phyloP scores from a whole-genome alignment of 768 basidiomycete genomes.

The Boletus rubescentipes region DNA sequence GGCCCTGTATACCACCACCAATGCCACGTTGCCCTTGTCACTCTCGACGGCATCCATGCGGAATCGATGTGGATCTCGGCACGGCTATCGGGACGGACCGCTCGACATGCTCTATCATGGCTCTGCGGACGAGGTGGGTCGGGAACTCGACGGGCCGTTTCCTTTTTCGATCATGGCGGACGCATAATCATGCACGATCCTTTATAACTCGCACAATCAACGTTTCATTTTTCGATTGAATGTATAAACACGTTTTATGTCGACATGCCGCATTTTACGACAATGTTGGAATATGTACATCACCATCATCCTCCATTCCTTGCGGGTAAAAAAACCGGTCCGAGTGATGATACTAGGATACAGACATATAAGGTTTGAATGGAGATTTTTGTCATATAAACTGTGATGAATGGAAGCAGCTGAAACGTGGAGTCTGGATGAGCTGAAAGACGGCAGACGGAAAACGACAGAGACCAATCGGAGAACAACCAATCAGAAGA shows the following conservation, averaged over 20 bases:
- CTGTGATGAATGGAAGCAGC: constrained; percentile 12
- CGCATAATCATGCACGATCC: background rate
- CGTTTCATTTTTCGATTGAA: background rate
- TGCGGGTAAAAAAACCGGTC: constrained; percentile 22
- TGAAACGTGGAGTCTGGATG: background rate
- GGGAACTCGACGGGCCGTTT: constrained; percentile 3
- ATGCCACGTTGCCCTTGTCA: background rate
- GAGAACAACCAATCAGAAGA: constrained; percentile 17
- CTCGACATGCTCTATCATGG: constrained; percentile 3
- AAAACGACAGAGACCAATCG: background rate
- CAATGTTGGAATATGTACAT: constrained; percentile 22
- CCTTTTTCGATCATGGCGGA: constrained; percentile 5
- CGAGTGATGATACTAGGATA: constrained; percentile 27
- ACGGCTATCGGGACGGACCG: constrained; percentile 2
- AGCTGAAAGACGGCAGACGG: background rate
- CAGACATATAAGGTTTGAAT: constrained; percentile 24
- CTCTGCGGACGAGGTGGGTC: constrained; percentile 5
- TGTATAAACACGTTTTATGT: background rate
- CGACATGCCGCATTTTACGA: constrained; percentile 3
- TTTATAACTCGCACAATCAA: too few species aligned
- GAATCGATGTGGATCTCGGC: background rate
- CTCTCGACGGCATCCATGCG: background rate
- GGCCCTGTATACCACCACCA: background rate
- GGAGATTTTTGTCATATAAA: constrained; percentile 31
- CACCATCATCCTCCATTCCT: constrained; percentile 28